Percentiles rank a stretch among this genome's conserved stretches.
Evolutionary conservation across 208 protist species (phyloP).

Genomic region (Balamuthia mandrillaris): DNA sequence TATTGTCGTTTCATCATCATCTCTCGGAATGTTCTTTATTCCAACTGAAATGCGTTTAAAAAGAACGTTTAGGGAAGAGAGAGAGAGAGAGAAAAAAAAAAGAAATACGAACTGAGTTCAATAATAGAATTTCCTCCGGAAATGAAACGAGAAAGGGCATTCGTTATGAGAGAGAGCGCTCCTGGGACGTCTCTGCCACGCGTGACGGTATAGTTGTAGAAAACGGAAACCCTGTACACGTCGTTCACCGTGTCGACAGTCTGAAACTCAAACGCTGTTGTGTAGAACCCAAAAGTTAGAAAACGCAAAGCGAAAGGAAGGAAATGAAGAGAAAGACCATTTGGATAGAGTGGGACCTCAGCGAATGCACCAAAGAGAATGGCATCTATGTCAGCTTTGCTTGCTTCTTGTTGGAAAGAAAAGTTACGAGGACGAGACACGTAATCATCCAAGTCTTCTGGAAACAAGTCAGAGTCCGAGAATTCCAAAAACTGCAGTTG

Average conservation of each 20-base stretch:
- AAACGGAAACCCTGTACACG: background rate
- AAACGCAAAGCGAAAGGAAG: background rate
- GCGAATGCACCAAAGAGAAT: background rate
- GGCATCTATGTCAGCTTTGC: background rate
- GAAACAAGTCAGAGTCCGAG: background rate
- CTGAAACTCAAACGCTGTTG: background rate
- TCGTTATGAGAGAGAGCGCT: constrained; percentile 16
- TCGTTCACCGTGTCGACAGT: background rate
- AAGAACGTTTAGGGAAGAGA: background rate
- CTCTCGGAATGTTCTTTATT: background rate
- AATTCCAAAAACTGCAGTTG: constrained; percentile 23
- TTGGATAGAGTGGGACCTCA: background rate
- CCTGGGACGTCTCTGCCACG: background rate
- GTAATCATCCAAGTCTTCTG: background rate
- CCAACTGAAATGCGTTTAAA: background rate
- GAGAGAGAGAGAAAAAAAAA: background rate
- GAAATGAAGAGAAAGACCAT: background rate
- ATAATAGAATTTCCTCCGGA: background rate
- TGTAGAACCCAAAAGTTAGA: background rate
- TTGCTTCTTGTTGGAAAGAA: background rate
- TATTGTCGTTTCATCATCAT: background rate
- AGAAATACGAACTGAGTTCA: background rate
- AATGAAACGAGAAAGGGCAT: background rate
- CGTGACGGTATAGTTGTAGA: constrained; percentile 19
- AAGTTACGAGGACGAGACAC: background rate